Evolutionary conservation across 169 alveolate species (phyloP).

Genomic region (Eimeria nieschulzi): DNA sequence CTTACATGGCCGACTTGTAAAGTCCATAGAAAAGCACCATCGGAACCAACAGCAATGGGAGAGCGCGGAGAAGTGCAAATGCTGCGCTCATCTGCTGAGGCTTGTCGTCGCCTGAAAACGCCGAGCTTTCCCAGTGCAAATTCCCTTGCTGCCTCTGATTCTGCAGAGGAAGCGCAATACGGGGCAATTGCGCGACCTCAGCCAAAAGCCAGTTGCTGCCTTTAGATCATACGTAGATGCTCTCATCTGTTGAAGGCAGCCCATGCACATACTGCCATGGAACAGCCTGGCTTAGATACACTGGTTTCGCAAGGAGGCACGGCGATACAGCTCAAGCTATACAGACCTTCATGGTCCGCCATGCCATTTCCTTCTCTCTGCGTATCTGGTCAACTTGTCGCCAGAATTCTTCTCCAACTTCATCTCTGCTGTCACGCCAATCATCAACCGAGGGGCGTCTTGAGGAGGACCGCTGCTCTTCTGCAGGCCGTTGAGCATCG

Average conservation of each 20-base stretch:
- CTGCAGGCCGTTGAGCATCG: constrained; percentile 31
- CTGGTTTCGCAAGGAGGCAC: no score
- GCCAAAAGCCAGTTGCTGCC: no score
- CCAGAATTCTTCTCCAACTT: constrained; percentile 46
- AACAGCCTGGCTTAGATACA: no score
- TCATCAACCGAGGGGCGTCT: constrained; percentile 4
- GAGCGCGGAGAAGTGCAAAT: constrained; percentile 11
- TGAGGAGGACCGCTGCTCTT: neutral
- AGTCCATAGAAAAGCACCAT: constrained; percentile 1
- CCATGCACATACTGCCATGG: no score
- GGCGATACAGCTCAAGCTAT: no score
- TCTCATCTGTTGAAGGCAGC: no score
- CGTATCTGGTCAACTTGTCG: constrained; percentile 41
- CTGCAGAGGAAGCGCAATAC: neutral
- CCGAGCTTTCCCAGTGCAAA: neutral
- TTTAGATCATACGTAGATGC: neutral
- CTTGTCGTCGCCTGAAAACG: neutral
- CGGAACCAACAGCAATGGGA: constrained; percentile 40
- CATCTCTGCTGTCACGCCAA: constrained; percentile 22
- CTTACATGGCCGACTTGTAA: constrained; percentile 8
- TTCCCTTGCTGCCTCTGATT: neutral
- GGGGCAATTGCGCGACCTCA: no score
- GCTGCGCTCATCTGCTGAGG: neutral
- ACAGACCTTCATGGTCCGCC: constrained; percentile 42
- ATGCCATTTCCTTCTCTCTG: constrained; percentile 47